Evolutionary conservation across 1,284 basidiomycete species (phyloP).

Genomic region (Porogramme epimiltina): DNA sequence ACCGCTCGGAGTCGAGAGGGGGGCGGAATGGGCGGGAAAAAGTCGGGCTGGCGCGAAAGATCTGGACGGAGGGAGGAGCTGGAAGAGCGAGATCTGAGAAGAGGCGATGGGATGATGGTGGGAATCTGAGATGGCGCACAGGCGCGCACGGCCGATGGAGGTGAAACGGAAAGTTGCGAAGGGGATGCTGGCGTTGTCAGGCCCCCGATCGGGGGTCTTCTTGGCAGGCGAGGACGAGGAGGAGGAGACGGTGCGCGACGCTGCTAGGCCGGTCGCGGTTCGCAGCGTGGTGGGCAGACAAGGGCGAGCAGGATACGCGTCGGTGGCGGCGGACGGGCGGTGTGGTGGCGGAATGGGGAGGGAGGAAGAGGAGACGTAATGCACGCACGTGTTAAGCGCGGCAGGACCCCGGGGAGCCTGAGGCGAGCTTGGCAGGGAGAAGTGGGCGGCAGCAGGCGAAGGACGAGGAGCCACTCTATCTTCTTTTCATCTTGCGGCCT

Average conservation of each 20-base stretch:
- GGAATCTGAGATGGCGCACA: slow-evolving; percentile 19
- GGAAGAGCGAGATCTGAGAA: slow-evolving; percentile 11
- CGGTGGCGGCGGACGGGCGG: not conserved
- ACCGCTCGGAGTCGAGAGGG: slow-evolving; percentile 1
- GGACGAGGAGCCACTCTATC: slow-evolving; percentile 11
- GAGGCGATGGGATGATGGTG: slow-evolving; percentile 18
- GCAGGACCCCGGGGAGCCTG: slow-evolving; percentile 23
- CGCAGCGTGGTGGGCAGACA: not conserved
- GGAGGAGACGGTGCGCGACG: too few relatives aligned
- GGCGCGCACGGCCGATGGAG: slow-evolving; percentile 17
- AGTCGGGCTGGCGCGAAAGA: slow-evolving; percentile 16
- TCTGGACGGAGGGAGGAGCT: slow-evolving; percentile 11
- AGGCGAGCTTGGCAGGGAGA: slow-evolving; percentile 17
- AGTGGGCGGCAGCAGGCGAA: slow-evolving; percentile 4
- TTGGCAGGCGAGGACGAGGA: slow-evolving; percentile 14
- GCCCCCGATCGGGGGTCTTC: slow-evolving; percentile 2
- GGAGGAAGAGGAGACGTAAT: slow-evolving; percentile 13
- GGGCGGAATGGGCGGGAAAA: slow-evolving; percentile 7
- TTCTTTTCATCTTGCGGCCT: slow-evolving; percentile 22
- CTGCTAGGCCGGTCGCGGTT: too few relatives aligned
- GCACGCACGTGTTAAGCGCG: slow-evolving; percentile 26
- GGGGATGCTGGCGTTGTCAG: slow-evolving; percentile 10
- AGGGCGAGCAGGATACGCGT: not conserved
- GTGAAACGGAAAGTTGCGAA: slow-evolving; percentile 24
- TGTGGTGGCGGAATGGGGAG: not conserved